Evolutionary conservation across 2,329 filamentous ascomycete species (phyloP).

Genomic region (Fusarium sacchari): DNA sequence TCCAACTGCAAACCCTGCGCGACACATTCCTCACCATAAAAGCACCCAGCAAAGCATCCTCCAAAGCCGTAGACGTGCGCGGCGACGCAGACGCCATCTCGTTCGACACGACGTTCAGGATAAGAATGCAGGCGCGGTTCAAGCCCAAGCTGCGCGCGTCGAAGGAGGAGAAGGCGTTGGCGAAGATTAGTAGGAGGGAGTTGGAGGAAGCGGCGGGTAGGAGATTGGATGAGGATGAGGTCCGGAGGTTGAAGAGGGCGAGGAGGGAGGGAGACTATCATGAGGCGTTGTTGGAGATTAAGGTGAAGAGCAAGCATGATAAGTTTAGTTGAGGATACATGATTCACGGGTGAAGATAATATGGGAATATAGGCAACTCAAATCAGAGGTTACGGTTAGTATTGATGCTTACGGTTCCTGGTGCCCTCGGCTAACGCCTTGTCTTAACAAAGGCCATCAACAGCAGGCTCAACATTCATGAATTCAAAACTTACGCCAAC

Average conservation of each 20-base stretch:
- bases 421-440: neutral
- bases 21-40: slow-evolving; percentile 76
- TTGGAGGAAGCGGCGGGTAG: slow-evolving; percentile 84
- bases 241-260: slow-evolving; percentile 83
- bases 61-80: slow-evolving; percentile 72
- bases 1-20: slow-evolving; percentile 77
- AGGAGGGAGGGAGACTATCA: slow-evolving; percentile 89
- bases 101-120: slow-evolving; percentile 77
- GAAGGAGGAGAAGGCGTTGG: slow-evolving; percentile 83
- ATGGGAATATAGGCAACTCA: neutral
- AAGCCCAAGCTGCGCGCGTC: slow-evolving; percentile 83
- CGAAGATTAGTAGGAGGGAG: slow-evolving; percentile 88
- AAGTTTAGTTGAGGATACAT: slow-evolving; percentile 65
- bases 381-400: neutral
- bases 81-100: slow-evolving; percentile 76
- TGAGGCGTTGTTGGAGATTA: slow-evolving; percentile 84
- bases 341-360: too few relatives aligned
- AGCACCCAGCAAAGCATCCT: slow-evolving; percentile 59
- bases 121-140: slow-evolving; percentile 95
- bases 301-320: slow-evolving; percentile 93
- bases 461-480: neutral
- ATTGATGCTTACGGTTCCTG: neutral
- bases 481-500: neutral
- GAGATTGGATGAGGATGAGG: slow-evolving; percentile 83
- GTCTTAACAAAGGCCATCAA: neutral